Conservation (phyloP, 495 filamentous ascomycete species). For the Aspergillus saccharolyticus region DNA sequence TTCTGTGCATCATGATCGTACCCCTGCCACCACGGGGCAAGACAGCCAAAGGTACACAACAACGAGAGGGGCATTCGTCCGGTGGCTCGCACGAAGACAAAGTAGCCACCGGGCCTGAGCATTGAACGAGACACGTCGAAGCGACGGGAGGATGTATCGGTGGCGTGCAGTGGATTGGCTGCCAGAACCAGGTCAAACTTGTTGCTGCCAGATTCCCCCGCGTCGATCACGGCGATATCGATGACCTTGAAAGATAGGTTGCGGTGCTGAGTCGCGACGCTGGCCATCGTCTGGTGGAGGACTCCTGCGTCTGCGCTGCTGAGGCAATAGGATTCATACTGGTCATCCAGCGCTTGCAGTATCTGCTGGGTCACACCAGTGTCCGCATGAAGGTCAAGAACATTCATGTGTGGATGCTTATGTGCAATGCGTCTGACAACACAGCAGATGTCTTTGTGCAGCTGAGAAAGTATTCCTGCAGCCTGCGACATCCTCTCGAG, state of each 20-base stretch:
- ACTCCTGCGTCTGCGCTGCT: too few species aligned
- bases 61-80: neutral
- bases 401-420: neutral
- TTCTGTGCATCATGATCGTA: too few species aligned
- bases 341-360: neutral
- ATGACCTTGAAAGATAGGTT: too few species aligned
- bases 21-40: neutral
- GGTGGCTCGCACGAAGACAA: neutral
- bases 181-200: too few species aligned
- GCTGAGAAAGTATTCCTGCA: neutral
- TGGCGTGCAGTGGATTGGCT: too few species aligned
- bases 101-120: constrained; percentile 29
- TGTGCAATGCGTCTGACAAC: neutral
- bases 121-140: too few species aligned
- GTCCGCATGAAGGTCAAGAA: neutral
- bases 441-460: neutral
- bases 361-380: neutral
- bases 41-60: neutral
- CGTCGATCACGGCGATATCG: too few species aligned
- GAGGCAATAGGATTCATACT: neutral
- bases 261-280: too few species aligned
- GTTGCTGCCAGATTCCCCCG: too few species aligned
- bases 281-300: too few species aligned
- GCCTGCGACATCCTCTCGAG: too few species aligned
- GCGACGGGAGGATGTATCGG: too few species aligned